Evolutionary conservation across 1,284 basidiomycete species (phyloP), one percentile per base, ranked within the genome.

Genomic region (Tilletia indica): DNA sequence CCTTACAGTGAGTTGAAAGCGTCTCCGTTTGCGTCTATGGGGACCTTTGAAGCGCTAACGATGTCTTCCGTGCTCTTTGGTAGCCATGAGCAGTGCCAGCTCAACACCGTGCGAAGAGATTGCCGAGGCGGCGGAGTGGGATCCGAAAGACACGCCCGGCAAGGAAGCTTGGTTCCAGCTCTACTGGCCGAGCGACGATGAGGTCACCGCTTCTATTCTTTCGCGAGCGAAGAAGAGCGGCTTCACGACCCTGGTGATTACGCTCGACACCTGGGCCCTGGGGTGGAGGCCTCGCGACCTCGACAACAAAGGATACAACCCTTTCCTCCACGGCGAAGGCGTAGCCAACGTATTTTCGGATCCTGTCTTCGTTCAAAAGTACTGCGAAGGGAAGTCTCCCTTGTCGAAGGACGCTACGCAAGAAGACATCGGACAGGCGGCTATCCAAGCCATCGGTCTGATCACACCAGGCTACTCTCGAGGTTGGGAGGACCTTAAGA

Each of bases 141-240:
- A 74, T 42, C 72, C 75, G 16, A 67, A 71, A 45, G 56, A 39
- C 9, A 72, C 74, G 42, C 71, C 70, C 6, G 70, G 69, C 12
- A 25, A 58, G 4, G 75, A 79, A 66, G 77, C 74, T 6, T 81
- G 77, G 75, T 82, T 78, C 74, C 80, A 81, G 74, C 77, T 81
- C 38, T 82, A 83, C 74, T 83, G 88, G 91, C 90, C 91, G 1
- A 84, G 84, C 34, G 86, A 87, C 51, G 85, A 90, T 72, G 89
- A 90, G 2, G 82, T 91, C 9, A 90, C 90, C 0, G 82, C 88
- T 25, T 91, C 90, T 19, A 76, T 93, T 36, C 87, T 93, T 14
- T 83, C 83, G 4, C 87, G 91, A 14, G 90, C 89, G 58, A 91
- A 91, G 80, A 86, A 85, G 5, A 88, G 85, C 42, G 90, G 90